Conservation (phyloP, 768 basidiomycete species). For the Trametes gibbosa region DNA sequence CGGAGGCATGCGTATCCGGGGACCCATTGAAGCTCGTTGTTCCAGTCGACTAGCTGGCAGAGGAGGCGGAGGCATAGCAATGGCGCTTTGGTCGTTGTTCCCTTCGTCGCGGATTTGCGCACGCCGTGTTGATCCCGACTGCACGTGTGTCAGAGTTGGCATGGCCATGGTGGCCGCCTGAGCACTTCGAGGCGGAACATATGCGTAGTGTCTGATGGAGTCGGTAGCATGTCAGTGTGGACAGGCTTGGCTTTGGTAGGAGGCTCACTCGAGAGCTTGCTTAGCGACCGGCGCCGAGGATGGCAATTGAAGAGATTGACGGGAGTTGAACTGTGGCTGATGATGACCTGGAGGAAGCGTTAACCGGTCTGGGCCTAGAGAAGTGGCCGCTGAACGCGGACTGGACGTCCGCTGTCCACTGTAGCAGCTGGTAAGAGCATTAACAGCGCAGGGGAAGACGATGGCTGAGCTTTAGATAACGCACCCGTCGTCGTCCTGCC, state of each 20-base stretch:
- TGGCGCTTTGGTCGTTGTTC: background rate
- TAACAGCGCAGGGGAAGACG: background rate
- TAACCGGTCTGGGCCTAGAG: constrained; percentile 60
- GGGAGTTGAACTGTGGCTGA: constrained; percentile 40
- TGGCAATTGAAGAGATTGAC: constrained; percentile 8
- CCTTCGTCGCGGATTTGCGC: constrained; percentile 24
- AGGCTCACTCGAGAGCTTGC: constrained; percentile 12
- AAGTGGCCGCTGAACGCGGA: constrained; percentile 54
- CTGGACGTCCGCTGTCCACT: constrained; percentile 45
- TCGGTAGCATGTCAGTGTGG: background rate
- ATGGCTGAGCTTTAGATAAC: constrained; percentile 19
- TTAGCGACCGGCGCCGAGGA: background rate
- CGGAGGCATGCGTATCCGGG: constrained; percentile 46
- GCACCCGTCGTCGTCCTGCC: constrained; percentile 44
- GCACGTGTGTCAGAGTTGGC: constrained; percentile 41
- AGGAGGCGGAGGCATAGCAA: constrained; percentile 31
- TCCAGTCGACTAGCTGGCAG: constrained; percentile 19
- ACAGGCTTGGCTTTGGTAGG: too few relatives aligned
- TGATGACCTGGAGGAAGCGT: constrained; percentile 65
- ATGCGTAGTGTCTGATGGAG: constrained; percentile 66
- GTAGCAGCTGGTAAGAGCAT: constrained; percentile 1
- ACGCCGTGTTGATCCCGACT: constrained; percentile 40
- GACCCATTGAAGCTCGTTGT: background rate
- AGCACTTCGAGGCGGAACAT: constrained; percentile 46
- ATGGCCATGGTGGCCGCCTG: constrained; percentile 33